Conservation (phyloP, 495 filamentous ascomycete genomes). For the Entonaema liquescens region DNA sequence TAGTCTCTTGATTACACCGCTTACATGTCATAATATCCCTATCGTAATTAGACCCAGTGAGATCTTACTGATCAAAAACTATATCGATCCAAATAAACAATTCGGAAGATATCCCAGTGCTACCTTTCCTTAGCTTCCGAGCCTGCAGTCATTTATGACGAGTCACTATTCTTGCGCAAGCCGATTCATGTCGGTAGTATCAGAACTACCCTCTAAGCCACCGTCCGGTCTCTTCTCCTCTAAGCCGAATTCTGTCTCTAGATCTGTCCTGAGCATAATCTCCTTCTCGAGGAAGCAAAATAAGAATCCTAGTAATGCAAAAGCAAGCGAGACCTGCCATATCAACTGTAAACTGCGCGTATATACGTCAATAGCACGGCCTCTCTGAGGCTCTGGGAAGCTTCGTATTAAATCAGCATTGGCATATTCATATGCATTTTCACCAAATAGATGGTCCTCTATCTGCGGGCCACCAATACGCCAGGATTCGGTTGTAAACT, state of each 20-base stretch:
- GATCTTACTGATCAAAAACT: too few relatives aligned
- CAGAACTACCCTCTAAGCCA: neutral
- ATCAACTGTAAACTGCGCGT: conserved; percentile 8
- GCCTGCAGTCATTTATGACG: neutral
- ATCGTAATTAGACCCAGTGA: neutral
- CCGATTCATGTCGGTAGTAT: neutral
- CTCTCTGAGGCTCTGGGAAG: neutral
- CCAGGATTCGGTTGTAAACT: neutral
- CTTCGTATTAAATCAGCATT: conserved; percentile 5
- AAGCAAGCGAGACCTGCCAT: conserved; percentile 15
- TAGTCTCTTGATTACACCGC: neutral
- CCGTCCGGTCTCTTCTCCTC: conserved; percentile 2
- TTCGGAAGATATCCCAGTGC: too few relatives aligned
- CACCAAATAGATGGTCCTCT: neutral
- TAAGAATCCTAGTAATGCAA: neutral
- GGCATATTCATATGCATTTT: conserved; percentile 25
- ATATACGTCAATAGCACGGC: conserved; percentile 20
- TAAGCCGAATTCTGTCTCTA: conserved; percentile 23
- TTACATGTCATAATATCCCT: neutral
- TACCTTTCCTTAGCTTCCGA: neutral
- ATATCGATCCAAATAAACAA: too few relatives aligned
- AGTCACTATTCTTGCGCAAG: neutral
- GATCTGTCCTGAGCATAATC: conserved; percentile 14
- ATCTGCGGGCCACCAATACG: neutral
- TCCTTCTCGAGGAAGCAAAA: conserved; percentile 17